Conservation (phyloP, 768 basidiomycete species). For the Auricularia sp. region DNA sequence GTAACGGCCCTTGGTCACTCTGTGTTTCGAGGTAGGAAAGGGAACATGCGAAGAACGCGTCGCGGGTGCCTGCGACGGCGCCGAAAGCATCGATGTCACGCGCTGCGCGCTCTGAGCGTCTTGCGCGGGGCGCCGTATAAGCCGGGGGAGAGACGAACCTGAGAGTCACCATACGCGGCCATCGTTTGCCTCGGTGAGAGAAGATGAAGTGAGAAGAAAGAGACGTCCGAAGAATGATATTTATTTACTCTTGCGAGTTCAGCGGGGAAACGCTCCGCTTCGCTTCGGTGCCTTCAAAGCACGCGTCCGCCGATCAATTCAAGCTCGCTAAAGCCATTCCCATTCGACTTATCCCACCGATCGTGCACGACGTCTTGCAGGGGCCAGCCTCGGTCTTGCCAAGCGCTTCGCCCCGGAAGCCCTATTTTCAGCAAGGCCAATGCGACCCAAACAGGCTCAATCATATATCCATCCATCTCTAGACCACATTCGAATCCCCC, state of each 20-base stretch:
- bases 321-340: background rate
- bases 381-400: background rate
- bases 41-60: background rate
- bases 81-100: background rate
- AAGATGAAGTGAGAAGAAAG: background rate
- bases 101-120: background rate
- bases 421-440: no score
- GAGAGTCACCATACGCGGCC: background rate
- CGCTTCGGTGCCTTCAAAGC: background rate
- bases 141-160: background rate
- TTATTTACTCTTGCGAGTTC: background rate
- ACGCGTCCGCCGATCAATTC: background rate
- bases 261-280: background rate
- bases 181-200: background rate
- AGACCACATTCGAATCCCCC: no score
- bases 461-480: no score
- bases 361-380: background rate
- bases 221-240: background rate
- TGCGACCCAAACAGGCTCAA: no score
- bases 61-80: background rate
- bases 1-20: conserved; percentile 33
- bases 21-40: background rate
- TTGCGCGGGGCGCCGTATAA: background rate
- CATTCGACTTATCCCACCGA: background rate
- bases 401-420: background rate